These are phyloP conservation scores for Fusarium foetens DNA, from an alignment of 2,329 filamentous ascomycete genomes.

Conservation along the genomic window DNA sequence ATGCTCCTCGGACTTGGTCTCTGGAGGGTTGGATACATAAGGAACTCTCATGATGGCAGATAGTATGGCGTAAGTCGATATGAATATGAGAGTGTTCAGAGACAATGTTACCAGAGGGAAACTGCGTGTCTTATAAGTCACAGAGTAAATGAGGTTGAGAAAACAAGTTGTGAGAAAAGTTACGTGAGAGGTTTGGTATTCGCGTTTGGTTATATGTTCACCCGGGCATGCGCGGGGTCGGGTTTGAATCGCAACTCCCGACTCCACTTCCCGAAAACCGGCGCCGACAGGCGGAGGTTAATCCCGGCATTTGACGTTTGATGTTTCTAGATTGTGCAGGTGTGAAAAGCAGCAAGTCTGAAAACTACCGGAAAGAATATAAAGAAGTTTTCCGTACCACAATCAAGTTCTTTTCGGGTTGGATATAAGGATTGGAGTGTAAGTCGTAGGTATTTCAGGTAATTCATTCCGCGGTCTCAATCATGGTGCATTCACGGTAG, in stretches of 20 bases:
- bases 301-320: slow-evolving; percentile 15
- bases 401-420: too few relatives aligned
- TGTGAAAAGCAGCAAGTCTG: background rate
- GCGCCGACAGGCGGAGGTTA: slow-evolving; percentile 32
- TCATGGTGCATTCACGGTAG: background rate
- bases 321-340: background rate
- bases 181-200: background rate
- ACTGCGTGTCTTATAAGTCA: background rate
- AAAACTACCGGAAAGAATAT: background rate
- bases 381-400: too few relatives aligned
- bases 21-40: slow-evolving; percentile 67
- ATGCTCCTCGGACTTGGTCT: slow-evolving; percentile 57
- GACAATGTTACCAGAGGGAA: background rate
- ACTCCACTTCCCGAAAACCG: slow-evolving; percentile 45
- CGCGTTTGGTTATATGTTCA: slow-evolving; percentile 45
- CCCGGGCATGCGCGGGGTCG: slow-evolving; percentile 43
- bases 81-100: background rate
- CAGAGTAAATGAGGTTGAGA: background rate
- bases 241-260: slow-evolving; percentile 39
- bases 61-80: slow-evolving; percentile 17
- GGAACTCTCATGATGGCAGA: slow-evolving; percentile 69
- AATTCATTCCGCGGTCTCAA: background rate
- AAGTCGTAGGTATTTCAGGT: too few relatives aligned
- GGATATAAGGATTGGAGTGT: background rate
- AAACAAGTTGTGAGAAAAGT: background rate